Evolutionary conservation across 257 asterid species (phyloP).

Genomic region (Haberlea rhodopensis): DNA sequence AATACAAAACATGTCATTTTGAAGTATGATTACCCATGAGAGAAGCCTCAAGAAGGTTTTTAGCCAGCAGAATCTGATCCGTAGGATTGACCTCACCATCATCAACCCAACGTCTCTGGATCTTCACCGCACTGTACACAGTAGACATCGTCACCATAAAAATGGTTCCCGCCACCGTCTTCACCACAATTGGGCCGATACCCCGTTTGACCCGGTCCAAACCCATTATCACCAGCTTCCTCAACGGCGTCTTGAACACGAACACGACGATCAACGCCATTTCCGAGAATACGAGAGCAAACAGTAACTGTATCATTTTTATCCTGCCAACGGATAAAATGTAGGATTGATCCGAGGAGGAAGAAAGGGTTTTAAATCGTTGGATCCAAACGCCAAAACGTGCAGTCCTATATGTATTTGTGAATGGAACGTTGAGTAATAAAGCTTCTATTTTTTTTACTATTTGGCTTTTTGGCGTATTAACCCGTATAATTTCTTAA

Average conservation of each 20-base stretch:
- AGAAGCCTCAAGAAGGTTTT: conserved; percentile 49
- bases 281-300: conserved; percentile 37
- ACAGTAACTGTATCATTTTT: conserved; percentile 38
- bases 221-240: conserved; percentile 44
- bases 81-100: conserved; percentile 46
- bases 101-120: conserved; percentile 34
- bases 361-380: too few species aligned
- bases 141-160: conserved; percentile 40
- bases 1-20: too few species aligned
- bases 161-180: conserved; percentile 43
- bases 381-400: too few species aligned
- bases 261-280: conserved; percentile 41
- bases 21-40: conserved; percentile 54
- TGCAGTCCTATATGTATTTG: too few species aligned
- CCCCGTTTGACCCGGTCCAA: conserved; percentile 47
- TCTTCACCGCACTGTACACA: conserved; percentile 33
- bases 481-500: too few species aligned
- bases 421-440: too few species aligned
- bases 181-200: conserved; percentile 41
- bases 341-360: too few species aligned
- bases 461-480: too few species aligned
- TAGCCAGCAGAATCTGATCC: conserved; percentile 46
- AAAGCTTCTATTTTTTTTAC: too few species aligned
- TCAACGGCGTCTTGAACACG: conserved; percentile 47
- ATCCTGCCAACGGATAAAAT: too few species aligned